These are phyloP conservation scores for Leccinum pellstonianum DNA, from an alignment of 768 basidiomycete species.

Conservation along the genomic window DNA sequence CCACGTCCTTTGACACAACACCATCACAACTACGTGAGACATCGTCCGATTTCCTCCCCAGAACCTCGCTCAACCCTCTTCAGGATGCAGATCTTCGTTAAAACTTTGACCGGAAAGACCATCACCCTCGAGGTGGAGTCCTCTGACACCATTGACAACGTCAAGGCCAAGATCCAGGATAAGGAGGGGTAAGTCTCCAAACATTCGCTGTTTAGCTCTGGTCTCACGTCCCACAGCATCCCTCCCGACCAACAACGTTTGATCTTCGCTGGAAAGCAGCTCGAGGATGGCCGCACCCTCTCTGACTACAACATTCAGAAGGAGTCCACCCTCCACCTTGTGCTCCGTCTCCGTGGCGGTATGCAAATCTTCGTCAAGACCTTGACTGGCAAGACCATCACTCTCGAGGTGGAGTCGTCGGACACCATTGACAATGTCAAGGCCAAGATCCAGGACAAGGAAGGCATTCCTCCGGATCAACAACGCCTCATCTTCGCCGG, in stretches of 20 bases:
- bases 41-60: too few species aligned
- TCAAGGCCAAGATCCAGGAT: slow-evolving; percentile 57
- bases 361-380: slow-evolving; percentile 87
- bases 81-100: slow-evolving; percentile 70
- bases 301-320: slow-evolving; percentile 95
- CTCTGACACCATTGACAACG: slow-evolving; percentile 28
- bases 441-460: slow-evolving; percentile 93
- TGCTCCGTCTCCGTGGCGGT: slow-evolving; percentile 89
- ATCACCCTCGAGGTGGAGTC: slow-evolving; percentile 42
- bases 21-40: slow-evolving; percentile 5
- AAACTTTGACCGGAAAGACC: slow-evolving; percentile 87
- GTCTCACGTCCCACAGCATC: slow-evolving; percentile 40
- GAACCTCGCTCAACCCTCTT: neutral
- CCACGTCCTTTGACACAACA: too few species aligned
- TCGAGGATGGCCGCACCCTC: slow-evolving; percentile 90
- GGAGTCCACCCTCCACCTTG: slow-evolving; percentile 86
- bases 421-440: slow-evolving; percentile 89
- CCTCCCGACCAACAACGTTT: slow-evolving; percentile 91
- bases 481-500: slow-evolving; percentile 91
- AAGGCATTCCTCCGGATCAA: slow-evolving; percentile 85
- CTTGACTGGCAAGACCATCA: slow-evolving; percentile 87
- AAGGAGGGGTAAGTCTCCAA: slow-evolving; percentile 50
- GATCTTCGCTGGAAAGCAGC: slow-evolving; percentile 96
- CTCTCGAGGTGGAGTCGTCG: slow-evolving; percentile 84
- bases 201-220: rapidly evolving